These are phyloP conservation scores for Penicillium sp. DNA, from an alignment of 2,329 filamentous ascomycete species.

Conservation along the genomic window DNA sequence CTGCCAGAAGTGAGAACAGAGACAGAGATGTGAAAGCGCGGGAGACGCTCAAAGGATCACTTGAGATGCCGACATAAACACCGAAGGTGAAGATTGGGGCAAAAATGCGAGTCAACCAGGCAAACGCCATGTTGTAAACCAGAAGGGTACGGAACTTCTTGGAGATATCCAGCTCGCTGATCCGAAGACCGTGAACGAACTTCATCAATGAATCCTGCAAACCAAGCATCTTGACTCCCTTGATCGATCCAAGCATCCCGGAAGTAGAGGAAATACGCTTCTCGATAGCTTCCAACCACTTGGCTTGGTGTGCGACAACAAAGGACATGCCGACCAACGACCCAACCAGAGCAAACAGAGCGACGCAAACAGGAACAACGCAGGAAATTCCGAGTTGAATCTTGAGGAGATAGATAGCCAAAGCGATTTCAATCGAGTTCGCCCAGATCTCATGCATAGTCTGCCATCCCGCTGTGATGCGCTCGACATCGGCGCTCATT, in stretches of 20 bases:
- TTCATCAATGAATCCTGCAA: constrained; percentile 43
- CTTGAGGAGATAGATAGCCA: constrained; percentile 47
- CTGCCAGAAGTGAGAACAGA: constrained; percentile 47
- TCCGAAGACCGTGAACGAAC: constrained; percentile 40
- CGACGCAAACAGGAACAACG: constrained; percentile 45
- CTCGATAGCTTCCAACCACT: constrained; percentile 53
- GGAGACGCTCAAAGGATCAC: constrained; percentile 41
- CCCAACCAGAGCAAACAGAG: constrained; percentile 39
- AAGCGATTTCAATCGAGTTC: constrained; percentile 44
- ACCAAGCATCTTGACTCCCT: constrained; percentile 52
- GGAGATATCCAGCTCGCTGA: constrained; percentile 43
- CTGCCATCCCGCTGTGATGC: constrained; percentile 43
- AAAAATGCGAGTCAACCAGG: constrained; percentile 42
- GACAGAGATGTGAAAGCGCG: constrained; percentile 49
- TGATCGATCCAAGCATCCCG: constrained; percentile 51
- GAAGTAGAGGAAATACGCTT: constrained; percentile 50
- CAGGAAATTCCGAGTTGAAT: constrained; percentile 45
- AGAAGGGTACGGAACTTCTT: constrained; percentile 43
- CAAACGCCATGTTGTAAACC: constrained; percentile 43
- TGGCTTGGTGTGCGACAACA: constrained; percentile 41
- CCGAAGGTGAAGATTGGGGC: constrained; percentile 48
- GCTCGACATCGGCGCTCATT: constrained; percentile 49
- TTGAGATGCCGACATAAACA: constrained; percentile 44
- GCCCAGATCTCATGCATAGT: constrained; percentile 49
- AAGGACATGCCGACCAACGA: constrained; percentile 38